These are phyloP conservation scores for Gastroboletus turbinatus DNA, from an alignment of 1,284 basidiomycete species.

Conservation along the genomic window DNA sequence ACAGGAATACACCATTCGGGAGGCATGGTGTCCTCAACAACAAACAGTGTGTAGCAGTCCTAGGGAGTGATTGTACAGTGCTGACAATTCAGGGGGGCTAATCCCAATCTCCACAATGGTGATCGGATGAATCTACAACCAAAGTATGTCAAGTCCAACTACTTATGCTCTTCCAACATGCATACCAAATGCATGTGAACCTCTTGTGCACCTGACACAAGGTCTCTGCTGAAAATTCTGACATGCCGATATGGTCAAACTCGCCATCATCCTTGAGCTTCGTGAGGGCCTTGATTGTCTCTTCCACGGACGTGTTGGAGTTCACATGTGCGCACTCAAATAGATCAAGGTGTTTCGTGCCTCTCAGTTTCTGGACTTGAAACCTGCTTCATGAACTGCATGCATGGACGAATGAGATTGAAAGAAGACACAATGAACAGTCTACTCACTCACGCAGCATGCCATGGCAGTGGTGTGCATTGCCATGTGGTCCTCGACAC, in stretches of 20 bases:
- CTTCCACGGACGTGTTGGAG: constrained; percentile 36
- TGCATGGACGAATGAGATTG: too few species aligned
- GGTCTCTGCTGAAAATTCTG: constrained; percentile 52
- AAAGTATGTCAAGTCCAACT: neutral
- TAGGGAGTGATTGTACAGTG: too few species aligned
- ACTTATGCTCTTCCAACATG: neutral
- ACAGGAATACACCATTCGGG: too few species aligned
- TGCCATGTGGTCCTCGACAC: too few species aligned
- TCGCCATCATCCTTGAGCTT: constrained; percentile 42
- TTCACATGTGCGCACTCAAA: constrained; percentile 46
- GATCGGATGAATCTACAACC: constrained; percentile 44
- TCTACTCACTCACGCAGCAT: too few species aligned
- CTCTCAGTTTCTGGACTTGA: constrained; percentile 41
- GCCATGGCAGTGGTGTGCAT: too few species aligned
- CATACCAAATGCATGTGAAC: constrained; percentile 18
- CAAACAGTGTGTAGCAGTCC: too few species aligned
- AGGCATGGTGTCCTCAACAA: too few species aligned
- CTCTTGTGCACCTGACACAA: constrained; percentile 44
- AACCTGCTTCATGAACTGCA: too few species aligned
- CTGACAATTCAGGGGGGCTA: too few species aligned
- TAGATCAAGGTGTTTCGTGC: constrained; percentile 49
- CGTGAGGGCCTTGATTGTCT: constrained; percentile 32
- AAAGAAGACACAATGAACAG: too few species aligned
- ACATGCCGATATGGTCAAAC: constrained; percentile 51
- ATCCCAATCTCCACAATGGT: constrained; percentile 55